Evolutionary conservation across 1,284 basidiomycete genomes (phyloP), one percentile per base, ranked within the genome.

Genomic region (Cutaneotrichosporon sp.): DNA sequence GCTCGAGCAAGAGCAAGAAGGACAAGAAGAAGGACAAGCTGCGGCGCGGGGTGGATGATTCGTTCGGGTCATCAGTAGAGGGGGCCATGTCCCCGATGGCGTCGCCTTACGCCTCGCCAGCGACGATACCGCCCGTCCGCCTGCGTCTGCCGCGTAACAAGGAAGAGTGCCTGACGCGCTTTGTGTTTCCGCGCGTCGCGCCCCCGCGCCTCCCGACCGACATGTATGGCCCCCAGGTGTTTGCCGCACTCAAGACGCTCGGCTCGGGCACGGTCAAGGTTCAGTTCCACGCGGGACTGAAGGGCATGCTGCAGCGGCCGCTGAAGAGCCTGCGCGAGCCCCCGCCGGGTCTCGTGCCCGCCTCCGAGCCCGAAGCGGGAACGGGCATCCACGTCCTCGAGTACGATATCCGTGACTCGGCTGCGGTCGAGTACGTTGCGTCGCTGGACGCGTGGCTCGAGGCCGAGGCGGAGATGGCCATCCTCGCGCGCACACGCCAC

Each of bases 271-370:
- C 43, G 2, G n/a, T 54, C 18, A 37, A 48, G 21, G 39, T 54
- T 4, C 53, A 51, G 44, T 43, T 46, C 44, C 53, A 54, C 34
- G 15, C 33, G 15, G 48, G 44, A 22, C 20, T 54, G 4, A 15
- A 13, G 18, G 7, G 9, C 8, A 30, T 54, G 4, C 42, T 54
- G 8, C 26, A 35, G 26, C 21, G 15, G 30, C 34, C 38, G 33
- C 13, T 49, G 17, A 18, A 34, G 8, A 18, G n/a, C 8, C 14
- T 44, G 3, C 42, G 42, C 42, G 42, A 20, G 22, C 14, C 17
- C 18, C 42, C 42, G 15, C 30, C 9, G 12, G 7, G 20, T 40
- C 9, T 21, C 20, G 9, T 20, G 20, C 38, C 26, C 26, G 5
- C 26, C 10, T 5, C 26, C 26, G 26, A 30, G 10, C 26, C 26